Conservation (phyloP, 805 yeast genomes). For the Saturnispora silvae region DNA sequence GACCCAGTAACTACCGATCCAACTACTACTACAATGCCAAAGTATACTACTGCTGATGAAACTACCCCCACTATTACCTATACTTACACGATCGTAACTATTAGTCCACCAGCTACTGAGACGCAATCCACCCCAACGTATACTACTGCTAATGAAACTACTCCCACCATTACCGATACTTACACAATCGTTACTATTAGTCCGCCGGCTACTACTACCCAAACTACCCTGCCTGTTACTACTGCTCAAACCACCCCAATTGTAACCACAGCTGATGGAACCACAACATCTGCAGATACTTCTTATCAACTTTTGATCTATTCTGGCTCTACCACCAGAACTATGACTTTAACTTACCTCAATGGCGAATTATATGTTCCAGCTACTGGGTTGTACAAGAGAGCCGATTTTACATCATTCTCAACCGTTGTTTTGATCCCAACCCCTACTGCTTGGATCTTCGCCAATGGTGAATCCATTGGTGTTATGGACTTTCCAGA, state of each 20-base stretch:
- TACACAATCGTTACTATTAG: not conserved
- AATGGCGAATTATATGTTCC: not conserved
- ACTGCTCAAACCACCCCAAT: not conserved
- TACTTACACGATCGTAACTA: too few relatives aligned
- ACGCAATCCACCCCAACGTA: too few relatives aligned
- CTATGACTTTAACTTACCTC: not conserved
- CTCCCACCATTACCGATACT: not conserved
- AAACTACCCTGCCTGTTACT: not conserved
- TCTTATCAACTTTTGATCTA: not conserved
- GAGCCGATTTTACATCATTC: not conserved
- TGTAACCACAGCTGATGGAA: not conserved
- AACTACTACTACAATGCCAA: not conserved
- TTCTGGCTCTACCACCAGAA: not conserved
- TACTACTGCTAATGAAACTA: not conserved
- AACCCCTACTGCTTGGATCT: constrained; percentile 2
- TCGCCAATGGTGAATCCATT: not conserved
- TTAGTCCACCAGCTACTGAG: not conserved
- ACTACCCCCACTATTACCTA: not conserved
- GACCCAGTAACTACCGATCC: not conserved
- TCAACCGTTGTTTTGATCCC: constrained; percentile 1
- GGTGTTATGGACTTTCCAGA: not conserved
- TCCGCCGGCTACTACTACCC: not conserved
- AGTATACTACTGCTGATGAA: not conserved
- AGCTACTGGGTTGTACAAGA: constrained; percentile 1
- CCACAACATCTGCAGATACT: not conserved